Base-by-base conservation (phyloP, 31 red algal genomes). In the Asparagopsis taxiformis region DNA sequence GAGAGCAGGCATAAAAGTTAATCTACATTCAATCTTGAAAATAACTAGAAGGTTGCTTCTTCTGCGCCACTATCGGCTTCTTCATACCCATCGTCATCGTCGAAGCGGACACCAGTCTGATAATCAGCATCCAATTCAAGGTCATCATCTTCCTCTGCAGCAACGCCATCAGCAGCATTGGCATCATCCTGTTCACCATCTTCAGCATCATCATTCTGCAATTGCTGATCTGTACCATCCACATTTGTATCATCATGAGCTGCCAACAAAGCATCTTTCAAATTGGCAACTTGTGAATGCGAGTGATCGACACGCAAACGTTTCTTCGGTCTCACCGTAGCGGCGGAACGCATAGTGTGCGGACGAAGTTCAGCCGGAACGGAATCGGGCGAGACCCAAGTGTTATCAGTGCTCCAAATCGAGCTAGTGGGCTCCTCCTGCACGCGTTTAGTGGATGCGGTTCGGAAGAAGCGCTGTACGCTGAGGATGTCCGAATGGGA, bases 21-120 rank as follows among this genome's bases (percentile, higher is more conserved):
- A n/a, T n/a, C n/a, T n/a, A n/a, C n/a, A n/a, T n/a, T n/a, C n/a
- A n/a, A n/a, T n/a, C n/a, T n/a, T n/a, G n/a, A n/a, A n/a, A n/a
- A n/a, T n/a, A 22, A 26, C n/a, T 62, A 32, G 58, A 35, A 55
- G 22, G 52, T 59, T 19, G 52, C 69, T 35, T 54, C 78, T 23
- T 68, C 78, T 17, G 52, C 78, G 26, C 65, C 61, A 72, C 58
- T 70, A 39, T 73, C 79, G 21, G 46, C 56, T 31, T 73, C 79
- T 44, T 73, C 65, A 55, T 65, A 64, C 24, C 79, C 79, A 22
- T 73, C 79, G 30, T 73, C 79, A 51, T 73, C 79, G 36, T 73
- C 79, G 25, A 71, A 71, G 31, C 66, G 64, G 15, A 62, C 41
- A 9, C 67, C 67, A 36, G 79, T 71, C 38, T 71, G 79, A 51